Base-by-base conservation (phyloP, 345 rosid species). In the Lepidium africanum region DNA sequence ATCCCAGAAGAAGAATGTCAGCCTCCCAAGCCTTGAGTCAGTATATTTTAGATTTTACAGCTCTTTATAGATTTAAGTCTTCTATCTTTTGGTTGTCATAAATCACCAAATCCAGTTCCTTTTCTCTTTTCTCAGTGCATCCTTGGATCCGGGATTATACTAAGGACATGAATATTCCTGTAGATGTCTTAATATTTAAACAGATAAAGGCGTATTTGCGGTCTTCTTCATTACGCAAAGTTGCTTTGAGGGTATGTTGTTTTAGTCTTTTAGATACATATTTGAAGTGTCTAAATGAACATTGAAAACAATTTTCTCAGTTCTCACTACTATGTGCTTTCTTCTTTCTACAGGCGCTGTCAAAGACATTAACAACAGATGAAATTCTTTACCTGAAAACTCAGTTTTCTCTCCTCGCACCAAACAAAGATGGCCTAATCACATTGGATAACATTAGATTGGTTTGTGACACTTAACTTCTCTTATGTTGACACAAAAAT, bases 11-110 rank as follows among this genome's bases (percentile, higher is more conserved):
- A 76, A 80, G 98, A 74, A 85, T 88, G 89, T 79, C 96, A 59
- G 96, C 98, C 52, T 90, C 92, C 63, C 96, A 93, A 81, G 98
- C 97, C 50, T 72, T 93, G 60, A 63, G 98, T 93, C 62, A 79
- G 96, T 86, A 30, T 65, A 58, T 51, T 75, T 2, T 10, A 12
- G 65, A 49, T 42, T 59, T 75, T 61, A 65, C 59, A 42, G 12
- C 23, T 73, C 75, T 56, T 59, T 38, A 70, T 35, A 65, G 58
- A 47, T 59, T 67, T 6, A 17, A 51, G 47, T 57, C 7, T 49
- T 36, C 19, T 51, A 25, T 67, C 68, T 67, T 52, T 52, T 67
- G 37, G 38, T 60, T 27, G 57, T 74, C 51, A 45, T 41, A 17
- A 72, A n/a, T 73, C 47, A 66, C 46, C 54, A 49, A 56, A 35